A percentile compares a stretch with the other conserved stretches of the same genome.
Conservation (phyloP, 2,329 filamentous ascomycete genomes). For the Mycosphaerella arachidis region DNA sequence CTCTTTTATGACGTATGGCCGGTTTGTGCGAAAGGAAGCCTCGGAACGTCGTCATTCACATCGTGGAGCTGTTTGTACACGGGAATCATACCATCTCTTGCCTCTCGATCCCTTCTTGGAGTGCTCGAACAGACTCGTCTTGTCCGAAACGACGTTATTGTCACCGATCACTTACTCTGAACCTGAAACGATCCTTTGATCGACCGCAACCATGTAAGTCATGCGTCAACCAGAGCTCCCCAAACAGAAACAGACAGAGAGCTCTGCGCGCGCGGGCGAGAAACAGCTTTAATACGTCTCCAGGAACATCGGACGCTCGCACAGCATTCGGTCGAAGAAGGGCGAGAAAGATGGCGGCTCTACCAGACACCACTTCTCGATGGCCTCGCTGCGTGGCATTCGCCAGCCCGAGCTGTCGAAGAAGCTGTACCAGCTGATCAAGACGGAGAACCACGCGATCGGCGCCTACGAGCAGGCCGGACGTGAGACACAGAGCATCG, state of each 20-base stretch:
- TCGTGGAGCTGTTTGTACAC: background rate
- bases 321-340: constrained; percentile 68
- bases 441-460: constrained; percentile 87
- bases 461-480: constrained; percentile 77
- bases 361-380: constrained; percentile 69
- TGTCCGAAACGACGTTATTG: background rate
- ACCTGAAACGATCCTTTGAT: background rate
- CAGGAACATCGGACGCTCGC: constrained; percentile 51
- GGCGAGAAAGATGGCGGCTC: constrained; percentile 32
- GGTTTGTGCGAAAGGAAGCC: background rate
- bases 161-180: background rate
- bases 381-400: constrained; percentile 81
- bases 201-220: constrained; percentile 16
- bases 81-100: background rate
- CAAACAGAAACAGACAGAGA: too few species aligned
- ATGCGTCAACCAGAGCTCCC: background rate
- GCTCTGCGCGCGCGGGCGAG: background rate
- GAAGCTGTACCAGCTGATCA: constrained; percentile 87
- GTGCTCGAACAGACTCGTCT: background rate
- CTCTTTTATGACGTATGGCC: background rate
- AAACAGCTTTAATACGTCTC: constrained; percentile 1
- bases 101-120: background rate
- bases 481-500: constrained; percentile 78
- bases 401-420: constrained; percentile 80
- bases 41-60: background rate